Evolutionary conservation across 768 basidiomycete species (phyloP), one percentile per base, ranked within the genome.

Genomic region (Kwoniella pini): DNA sequence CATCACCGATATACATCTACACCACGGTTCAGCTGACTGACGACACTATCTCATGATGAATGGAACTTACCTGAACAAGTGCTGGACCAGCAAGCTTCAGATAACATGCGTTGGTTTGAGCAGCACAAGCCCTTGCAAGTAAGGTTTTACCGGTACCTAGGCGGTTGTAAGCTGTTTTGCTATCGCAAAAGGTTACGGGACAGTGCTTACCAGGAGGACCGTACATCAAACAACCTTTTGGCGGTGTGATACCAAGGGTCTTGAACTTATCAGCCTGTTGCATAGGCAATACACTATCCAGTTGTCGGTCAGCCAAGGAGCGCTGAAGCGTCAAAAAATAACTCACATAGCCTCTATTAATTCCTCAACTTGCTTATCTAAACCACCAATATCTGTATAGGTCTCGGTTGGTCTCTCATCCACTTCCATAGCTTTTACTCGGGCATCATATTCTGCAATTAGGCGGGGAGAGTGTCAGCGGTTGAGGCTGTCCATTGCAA

Each of bases 331-430:
- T 6, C 13, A n/a, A 10, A 39, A 6, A 12, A 30, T 3, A 12
- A 53, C 78, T 66, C 46, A 79, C 78, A 99, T 96, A 0, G 96
- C 96, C 79, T 99, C 96, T 1, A 96, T 92, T 53, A 99, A 79
- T 77, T 98, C 96, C 77, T 98, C 96, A 55, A 99, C 98, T 82
- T 99, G 96, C 81, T 98, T 98, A 83, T 98, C 96, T 77, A 99
- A 74, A 22, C 96, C 96, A 79, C 96, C 96, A 62, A 99, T 95
- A 79, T 79, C 78, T 22, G 93, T 94, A 74, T 97, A 98, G 2
- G 87, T 90, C 79, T 98, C 96, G 12, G 94, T 98, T 31, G 96
- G 96, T 52, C 92, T 84, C 78, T 98, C 96, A 68, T 99, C 96
- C 1, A 99, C 96, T 75, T 99, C 96, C 96, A 99, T 99, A 9